Percentiles rank a stretch among this genome's conserved stretches.
These are phyloP conservation scores for Fagus sylvatica DNA, from an alignment of 306 rosid genomes.

Conservation along the genomic window DNA sequence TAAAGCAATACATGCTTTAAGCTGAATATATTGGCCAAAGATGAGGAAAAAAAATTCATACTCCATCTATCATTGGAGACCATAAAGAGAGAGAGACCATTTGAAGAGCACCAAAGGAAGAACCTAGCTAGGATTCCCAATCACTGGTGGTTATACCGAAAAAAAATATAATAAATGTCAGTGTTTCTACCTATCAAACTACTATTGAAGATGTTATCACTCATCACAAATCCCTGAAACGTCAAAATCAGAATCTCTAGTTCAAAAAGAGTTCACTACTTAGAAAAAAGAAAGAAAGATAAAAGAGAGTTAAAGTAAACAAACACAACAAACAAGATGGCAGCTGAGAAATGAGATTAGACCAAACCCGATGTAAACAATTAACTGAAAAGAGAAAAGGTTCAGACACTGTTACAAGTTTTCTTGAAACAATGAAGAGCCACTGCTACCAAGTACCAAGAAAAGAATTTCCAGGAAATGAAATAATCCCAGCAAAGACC, in stretches of 20 bases:
- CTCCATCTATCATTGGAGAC: not conserved
- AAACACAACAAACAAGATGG: slow-evolving; percentile 37
- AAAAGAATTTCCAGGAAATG: slow-evolving; percentile 6
- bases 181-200: slow-evolving; percentile 25
- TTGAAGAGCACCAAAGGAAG: slow-evolving; percentile 9
- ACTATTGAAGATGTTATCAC: slow-evolving; percentile 33
- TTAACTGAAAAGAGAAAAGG: slow-evolving; percentile 32
- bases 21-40: not conserved
- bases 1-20: not conserved
- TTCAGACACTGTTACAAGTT: slow-evolving; percentile 25
- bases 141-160: slow-evolving; percentile 19
- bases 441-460: slow-evolving; percentile 25
- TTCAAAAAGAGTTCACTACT: slow-evolving; percentile 24
- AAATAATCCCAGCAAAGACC: slow-evolving; percentile 16
- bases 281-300: slow-evolving; percentile 2
- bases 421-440: slow-evolving; percentile 23
- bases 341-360: slow-evolving; percentile 17
- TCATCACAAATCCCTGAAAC: slow-evolving; percentile 38
- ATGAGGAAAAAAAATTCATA: not conserved
- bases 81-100: not conserved
- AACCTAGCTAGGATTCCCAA: slow-evolving; percentile 17
- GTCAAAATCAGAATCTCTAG: slow-evolving; percentile 49
- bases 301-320: slow-evolving; percentile 23
- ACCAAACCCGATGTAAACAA: slow-evolving; percentile 17
- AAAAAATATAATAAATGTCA: slow-evolving; percentile 12